These are phyloP conservation scores for Phytophthora pluvialis DNA, from an alignment of 352 stramenopile genomes.

Conservation along the genomic window DNA sequence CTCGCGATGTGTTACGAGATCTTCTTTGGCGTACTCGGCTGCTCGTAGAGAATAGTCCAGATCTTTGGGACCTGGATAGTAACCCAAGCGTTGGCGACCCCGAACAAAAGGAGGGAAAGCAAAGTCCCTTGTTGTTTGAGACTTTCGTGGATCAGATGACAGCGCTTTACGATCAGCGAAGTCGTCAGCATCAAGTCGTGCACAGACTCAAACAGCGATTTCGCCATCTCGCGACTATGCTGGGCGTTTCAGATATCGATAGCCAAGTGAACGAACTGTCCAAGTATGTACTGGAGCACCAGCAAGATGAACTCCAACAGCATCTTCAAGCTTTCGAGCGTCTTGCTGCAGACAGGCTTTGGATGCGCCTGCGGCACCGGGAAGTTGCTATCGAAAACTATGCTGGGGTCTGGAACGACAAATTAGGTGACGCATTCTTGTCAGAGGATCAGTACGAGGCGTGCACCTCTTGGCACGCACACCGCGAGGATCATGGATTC, in stretches of 20 bases:
- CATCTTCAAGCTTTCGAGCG: slow-evolving; percentile 39
- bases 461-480: slow-evolving; percentile 34
- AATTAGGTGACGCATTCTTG: slow-evolving; percentile 37
- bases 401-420: slow-evolving; percentile 12
- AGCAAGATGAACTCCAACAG: slow-evolving; percentile 38
- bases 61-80: not conserved
- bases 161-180: slow-evolving; percentile 19
- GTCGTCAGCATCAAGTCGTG: slow-evolving; percentile 20
- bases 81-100: not conserved
- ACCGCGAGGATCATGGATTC: slow-evolving; percentile 17
- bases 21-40: slow-evolving; percentile 16
- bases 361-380: slow-evolving; percentile 41
- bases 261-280: slow-evolving; percentile 6
- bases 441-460: slow-evolving; percentile 43
- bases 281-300: slow-evolving; percentile 37
- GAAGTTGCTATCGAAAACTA: slow-evolving; percentile 34
- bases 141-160: slow-evolving; percentile 22
- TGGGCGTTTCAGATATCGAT: slow-evolving; percentile 4
- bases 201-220: slow-evolving; percentile 25
- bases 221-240: slow-evolving; percentile 27
- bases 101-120: not conserved
- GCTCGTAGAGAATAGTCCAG: slow-evolving; percentile 5
- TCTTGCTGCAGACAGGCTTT: slow-evolving; percentile 45
- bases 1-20: slow-evolving; percentile 6
- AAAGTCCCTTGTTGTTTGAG: slow-evolving; percentile 13